phyloP scores from a whole-genome alignment of 768 basidiomycete genomes.

The Termitomyces sp. region DNA sequence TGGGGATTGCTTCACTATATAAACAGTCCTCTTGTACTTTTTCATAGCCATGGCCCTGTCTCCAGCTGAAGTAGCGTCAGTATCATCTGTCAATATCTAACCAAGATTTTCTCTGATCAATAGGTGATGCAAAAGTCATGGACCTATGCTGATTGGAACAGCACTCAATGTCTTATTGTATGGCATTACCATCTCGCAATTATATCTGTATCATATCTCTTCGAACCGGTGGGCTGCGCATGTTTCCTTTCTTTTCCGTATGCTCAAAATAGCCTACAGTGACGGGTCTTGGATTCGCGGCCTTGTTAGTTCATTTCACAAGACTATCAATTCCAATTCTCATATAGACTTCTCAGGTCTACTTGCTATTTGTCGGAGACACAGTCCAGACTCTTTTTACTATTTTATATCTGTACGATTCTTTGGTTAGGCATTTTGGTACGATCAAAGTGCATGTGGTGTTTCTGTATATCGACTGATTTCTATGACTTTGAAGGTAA shows the following conservation, averaged over 20 bases:
- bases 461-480: neutral
- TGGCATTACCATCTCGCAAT: conserved; percentile 49
- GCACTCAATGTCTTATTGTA: conserved; percentile 45
- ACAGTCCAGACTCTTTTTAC: conserved; percentile 47
- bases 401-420: conserved; percentile 43
- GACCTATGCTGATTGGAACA: conserved; percentile 50
- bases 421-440: conserved; percentile 49
- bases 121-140: conserved; percentile 32
- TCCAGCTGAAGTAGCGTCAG: conserved; percentile 37
- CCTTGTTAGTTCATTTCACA: conserved; percentile 32
- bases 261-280: conserved; percentile 21
- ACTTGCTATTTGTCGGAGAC: conserved; percentile 45
- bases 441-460: conserved; percentile 2
- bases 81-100: conserved; percentile 1
- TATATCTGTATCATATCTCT: conserved; percentile 39
- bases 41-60: conserved; percentile 4
- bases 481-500: neutral
- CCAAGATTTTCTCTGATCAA: neutral
- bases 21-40: neutral
- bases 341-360: conserved; percentile 29
- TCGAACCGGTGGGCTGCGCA: conserved; percentile 30
- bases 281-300: conserved; percentile 46
- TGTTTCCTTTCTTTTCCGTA: neutral
- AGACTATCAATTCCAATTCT: neutral
- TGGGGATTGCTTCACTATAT: neutral